Conservation (phyloP, 441 rosid genomes). For the Pelargonium citronellum region DNA sequence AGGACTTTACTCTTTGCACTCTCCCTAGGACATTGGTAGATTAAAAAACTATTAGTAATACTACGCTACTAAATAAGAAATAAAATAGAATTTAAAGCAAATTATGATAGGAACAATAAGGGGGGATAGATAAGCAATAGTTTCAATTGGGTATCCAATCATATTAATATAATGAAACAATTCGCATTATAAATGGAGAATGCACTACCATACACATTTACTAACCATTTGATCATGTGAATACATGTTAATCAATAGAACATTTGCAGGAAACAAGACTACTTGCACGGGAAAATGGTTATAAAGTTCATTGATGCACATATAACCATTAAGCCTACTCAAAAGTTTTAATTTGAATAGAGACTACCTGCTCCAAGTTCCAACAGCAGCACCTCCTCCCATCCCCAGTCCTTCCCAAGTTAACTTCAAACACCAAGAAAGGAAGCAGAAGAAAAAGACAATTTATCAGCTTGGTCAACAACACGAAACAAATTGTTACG, state of each 20-base stretch:
- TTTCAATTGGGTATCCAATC: background rate
- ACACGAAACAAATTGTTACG: background rate
- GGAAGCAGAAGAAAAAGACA: background rate
- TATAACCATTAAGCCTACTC: background rate
- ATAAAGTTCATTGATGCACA: no score
- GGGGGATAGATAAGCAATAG: background rate
- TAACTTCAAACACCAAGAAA: conserved; percentile 42
- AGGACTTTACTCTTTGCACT: conserved; percentile 55
- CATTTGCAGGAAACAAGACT: no score
- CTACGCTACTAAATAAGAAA: background rate
- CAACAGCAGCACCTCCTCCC: conserved; percentile 59
- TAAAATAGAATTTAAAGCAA: background rate
- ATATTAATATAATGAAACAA: background rate
- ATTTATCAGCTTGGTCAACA: conserved; percentile 11
- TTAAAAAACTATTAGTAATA: conserved; percentile 12
- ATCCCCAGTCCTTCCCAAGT: conserved; percentile 90
- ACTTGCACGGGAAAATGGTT: background rate
- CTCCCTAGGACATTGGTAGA: conserved; percentile 35
- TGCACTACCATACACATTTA: background rate
- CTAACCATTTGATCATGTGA: background rate
- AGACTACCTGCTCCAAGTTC: conserved; percentile 74
- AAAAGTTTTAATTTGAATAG: background rate
- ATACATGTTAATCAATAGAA: no score
- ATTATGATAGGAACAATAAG: background rate
- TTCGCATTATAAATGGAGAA: background rate